These are phyloP conservation scores for Scutellaria minor DNA, from an alignment of 257 asterid species.

Conservation along the genomic window DNA sequence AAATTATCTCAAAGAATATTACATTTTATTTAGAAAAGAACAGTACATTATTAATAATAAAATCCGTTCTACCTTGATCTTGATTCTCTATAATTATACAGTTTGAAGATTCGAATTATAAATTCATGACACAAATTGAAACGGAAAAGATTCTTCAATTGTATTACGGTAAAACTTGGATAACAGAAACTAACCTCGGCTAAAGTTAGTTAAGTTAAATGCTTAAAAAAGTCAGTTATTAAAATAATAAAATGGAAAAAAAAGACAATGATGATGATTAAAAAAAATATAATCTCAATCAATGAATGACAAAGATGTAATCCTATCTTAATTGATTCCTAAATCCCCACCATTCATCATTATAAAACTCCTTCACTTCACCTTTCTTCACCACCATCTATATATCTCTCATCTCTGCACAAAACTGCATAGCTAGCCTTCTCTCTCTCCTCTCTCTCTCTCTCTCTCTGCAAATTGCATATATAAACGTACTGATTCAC, in stretches of 20 bases:
- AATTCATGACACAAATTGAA: conserved; percentile 7
- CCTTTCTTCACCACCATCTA: conserved; percentile 30
- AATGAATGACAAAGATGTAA: conserved; percentile 76
- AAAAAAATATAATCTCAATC: conserved; percentile 32
- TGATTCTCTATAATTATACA: background rate
- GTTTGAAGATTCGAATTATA: background rate
- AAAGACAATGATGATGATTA: conserved; percentile 8
- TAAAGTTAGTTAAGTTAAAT: conserved; percentile 34
- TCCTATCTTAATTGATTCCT: conserved; percentile 65
- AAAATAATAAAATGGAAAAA: conserved; percentile 19
- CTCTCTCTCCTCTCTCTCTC: background rate
- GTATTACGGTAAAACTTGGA: conserved; percentile 22
- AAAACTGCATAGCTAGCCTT: conserved; percentile 31
- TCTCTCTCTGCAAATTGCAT: conserved; percentile 37
- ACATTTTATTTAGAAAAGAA: no score
- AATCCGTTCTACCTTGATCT: background rate
- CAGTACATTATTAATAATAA: no score
- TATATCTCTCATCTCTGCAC: conserved; percentile 26
- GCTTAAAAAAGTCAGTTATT: conserved; percentile 25
- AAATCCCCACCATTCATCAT: conserved; percentile 54
- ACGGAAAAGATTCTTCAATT: background rate
- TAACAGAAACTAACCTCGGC: conserved; percentile 26
- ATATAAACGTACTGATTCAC: conserved; percentile 36
- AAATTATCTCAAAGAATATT: no score
- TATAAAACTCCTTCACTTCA: conserved; percentile 44